Conservation (phyloP, 1,284 basidiomycete genomes). For the Irpex sp. region DNA sequence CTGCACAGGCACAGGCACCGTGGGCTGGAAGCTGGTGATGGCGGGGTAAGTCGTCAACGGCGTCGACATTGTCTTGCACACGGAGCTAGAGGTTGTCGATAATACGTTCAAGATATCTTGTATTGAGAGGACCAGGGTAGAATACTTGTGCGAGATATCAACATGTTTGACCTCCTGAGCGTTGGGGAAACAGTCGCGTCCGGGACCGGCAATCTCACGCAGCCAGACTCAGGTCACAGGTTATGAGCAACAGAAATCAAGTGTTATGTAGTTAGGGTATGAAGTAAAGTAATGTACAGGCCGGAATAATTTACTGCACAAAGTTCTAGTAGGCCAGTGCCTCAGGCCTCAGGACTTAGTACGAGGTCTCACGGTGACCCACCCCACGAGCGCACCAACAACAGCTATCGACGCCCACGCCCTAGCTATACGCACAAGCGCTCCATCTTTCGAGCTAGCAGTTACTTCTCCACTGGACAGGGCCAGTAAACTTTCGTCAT, state of each 20-base stretch:
- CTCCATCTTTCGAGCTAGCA: not conserved
- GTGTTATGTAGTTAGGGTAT: not conserved
- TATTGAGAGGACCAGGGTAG: not conserved
- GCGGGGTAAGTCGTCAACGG: not conserved
- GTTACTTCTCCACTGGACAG: not conserved
- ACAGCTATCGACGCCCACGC: constrained; percentile 35
- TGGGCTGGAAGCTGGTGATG: not conserved
- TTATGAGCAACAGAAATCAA: not conserved
- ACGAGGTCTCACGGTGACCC: constrained; percentile 20
- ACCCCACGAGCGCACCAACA: constrained; percentile 32
- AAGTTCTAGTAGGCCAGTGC: not conserved
- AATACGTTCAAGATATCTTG: not conserved
- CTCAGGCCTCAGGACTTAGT: not conserved
- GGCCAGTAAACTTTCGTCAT: not conserved
- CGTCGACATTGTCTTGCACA: not conserved
- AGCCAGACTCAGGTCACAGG: not conserved
- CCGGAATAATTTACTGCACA: not conserved
- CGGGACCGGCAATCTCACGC: not conserved
- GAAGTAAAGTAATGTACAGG: not conserved
- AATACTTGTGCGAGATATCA: not conserved
- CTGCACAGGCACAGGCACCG: constrained; percentile 10
- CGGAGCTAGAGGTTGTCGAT: not conserved
- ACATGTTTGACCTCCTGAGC: not conserved
- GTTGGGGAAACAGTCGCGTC: not conserved
- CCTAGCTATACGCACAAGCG: constrained; percentile 18